Evolutionary conservation across 305 asterid genomes (phyloP).

Genomic region (Striga hermonthica): DNA sequence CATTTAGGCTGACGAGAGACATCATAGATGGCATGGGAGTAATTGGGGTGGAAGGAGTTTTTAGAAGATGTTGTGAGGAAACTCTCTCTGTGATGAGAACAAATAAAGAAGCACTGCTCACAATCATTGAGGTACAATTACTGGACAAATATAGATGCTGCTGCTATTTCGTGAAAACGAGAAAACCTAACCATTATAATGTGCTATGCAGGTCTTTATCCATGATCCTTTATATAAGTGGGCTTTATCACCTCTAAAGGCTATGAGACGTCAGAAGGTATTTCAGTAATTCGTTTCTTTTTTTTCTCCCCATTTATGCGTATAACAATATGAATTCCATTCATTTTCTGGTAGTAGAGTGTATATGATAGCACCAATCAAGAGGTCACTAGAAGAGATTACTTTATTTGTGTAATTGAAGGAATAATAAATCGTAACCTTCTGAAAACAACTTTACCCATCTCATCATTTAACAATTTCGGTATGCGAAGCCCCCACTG

Average conservation of each 20-base stretch:
- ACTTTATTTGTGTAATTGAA: neutral
- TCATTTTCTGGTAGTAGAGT: neutral
- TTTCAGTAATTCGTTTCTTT: neutral
- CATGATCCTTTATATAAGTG: slow-evolving; percentile 95
- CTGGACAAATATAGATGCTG: slow-evolving; percentile 3
- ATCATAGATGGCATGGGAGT: slow-evolving; percentile 96
- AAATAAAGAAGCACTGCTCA: slow-evolving; percentile 89
- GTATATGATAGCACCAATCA: slow-evolving; percentile 1
- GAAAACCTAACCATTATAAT: slow-evolving; percentile 11
- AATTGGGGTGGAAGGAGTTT: slow-evolving; percentile 97
- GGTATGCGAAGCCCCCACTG: neutral
- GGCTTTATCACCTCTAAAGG: slow-evolving; percentile 98
- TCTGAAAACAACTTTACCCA: too few species aligned
- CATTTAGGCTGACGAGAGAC: slow-evolving; percentile 92
- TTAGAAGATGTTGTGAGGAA: slow-evolving; percentile 95
- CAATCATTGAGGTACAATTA: slow-evolving; percentile 79
- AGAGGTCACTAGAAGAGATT: neutral
- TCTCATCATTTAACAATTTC: neutral
- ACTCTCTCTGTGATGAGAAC: slow-evolving; percentile 95
- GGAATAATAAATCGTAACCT: neutral
- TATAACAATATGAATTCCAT: slow-evolving; percentile 3
- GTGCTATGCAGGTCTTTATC: slow-evolving; percentile 78
- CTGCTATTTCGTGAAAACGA: slow-evolving; percentile 21
- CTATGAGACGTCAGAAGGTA: slow-evolving; percentile 98
- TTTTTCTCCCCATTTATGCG: neutral